Evolutionary conservation across 768 basidiomycete species (phyloP).

Genomic region (Calvatia gigantea): DNA sequence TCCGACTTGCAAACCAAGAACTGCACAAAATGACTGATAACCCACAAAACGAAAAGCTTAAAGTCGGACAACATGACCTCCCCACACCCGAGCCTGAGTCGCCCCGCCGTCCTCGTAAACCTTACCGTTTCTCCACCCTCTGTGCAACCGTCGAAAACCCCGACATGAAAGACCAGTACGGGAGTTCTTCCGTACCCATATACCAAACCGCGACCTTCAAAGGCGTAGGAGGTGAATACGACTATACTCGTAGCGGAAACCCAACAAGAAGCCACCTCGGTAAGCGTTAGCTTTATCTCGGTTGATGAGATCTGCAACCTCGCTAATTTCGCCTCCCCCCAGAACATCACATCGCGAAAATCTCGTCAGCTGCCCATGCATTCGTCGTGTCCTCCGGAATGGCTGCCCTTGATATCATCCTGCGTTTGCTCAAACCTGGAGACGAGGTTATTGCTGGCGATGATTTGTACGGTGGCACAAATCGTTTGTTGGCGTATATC

Average conservation of each 20-base stretch:
- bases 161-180: constrained; percentile 91
- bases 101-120: constrained; percentile 61
- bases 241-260: constrained; percentile 94
- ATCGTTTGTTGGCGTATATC: constrained; percentile 89
- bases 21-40: constrained; percentile 3
- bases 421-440: constrained; percentile 92
- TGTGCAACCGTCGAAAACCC: constrained; percentile 93
- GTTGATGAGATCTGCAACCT: constrained; percentile 10
- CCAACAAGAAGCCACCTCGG: constrained; percentile 95
- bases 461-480: constrained; percentile 97
- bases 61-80: constrained; percentile 42
- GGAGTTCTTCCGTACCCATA: constrained; percentile 92
- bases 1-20: background rate
- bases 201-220: constrained; percentile 99
- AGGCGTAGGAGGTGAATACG: constrained; percentile 84
- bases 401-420: constrained; percentile 95
- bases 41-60: background rate
- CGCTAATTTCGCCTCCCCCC: constrained; percentile 13
- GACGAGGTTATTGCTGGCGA: constrained; percentile 95
- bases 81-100: constrained; percentile 84
- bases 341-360: constrained; percentile 98
- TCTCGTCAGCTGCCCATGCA: constrained; percentile 87
- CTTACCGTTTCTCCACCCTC: constrained; percentile 86
- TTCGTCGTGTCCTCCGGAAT: constrained; percentile 96
- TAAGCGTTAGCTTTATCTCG: constrained; percentile 26